phyloP scores from a whole-genome alignment of 1,284 basidiomycete species.

The Lignosus rhinocerotis region DNA sequence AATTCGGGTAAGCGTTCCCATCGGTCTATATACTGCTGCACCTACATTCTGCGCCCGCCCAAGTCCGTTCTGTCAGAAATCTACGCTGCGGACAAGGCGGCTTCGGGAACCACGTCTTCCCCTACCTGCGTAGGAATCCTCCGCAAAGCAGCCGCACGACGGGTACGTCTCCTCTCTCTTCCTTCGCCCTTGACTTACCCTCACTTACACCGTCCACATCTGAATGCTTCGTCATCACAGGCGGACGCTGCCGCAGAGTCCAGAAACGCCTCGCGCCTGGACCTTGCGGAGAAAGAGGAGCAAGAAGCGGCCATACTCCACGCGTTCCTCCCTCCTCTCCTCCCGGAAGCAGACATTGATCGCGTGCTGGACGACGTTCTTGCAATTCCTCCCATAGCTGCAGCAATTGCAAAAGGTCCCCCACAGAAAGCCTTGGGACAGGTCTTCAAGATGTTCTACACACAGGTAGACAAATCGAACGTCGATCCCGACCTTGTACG shows the following conservation, averaged over 20 bases:
- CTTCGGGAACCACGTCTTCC: constrained; percentile 40
- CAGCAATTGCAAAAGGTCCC: constrained; percentile 14
- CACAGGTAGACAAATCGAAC: constrained; percentile 54
- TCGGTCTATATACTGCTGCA: neutral
- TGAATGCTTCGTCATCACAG: constrained; percentile 36
- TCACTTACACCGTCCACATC: neutral
- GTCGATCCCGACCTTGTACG: constrained; percentile 62
- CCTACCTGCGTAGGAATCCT: constrained; percentile 51
- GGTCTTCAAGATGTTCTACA: constrained; percentile 65
- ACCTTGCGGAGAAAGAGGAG: constrained; percentile 65
- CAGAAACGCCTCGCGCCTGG: constrained; percentile 53
- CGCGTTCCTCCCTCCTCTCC: constrained; percentile 57
- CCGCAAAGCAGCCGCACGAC: constrained; percentile 56
- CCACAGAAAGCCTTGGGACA: constrained; percentile 44
- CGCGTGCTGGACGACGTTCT: constrained; percentile 45
- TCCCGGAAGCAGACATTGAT: constrained; percentile 58
- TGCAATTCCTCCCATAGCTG: constrained; percentile 28
- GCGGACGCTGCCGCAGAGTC: constrained; percentile 61
- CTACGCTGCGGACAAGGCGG: constrained; percentile 63
- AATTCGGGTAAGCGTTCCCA: constrained; percentile 51
- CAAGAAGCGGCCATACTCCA: constrained; percentile 56
- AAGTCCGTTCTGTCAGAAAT: constrained; percentile 71
- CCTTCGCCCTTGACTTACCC: neutral
- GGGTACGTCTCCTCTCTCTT: constrained; percentile 44
- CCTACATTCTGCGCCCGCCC: neutral